Percentiles rank a stretch among this genome's conserved stretches.
Evolutionary conservation across 306 rosid species (phyloP).

Genomic region (Oxytropis ochrocephala): DNA sequence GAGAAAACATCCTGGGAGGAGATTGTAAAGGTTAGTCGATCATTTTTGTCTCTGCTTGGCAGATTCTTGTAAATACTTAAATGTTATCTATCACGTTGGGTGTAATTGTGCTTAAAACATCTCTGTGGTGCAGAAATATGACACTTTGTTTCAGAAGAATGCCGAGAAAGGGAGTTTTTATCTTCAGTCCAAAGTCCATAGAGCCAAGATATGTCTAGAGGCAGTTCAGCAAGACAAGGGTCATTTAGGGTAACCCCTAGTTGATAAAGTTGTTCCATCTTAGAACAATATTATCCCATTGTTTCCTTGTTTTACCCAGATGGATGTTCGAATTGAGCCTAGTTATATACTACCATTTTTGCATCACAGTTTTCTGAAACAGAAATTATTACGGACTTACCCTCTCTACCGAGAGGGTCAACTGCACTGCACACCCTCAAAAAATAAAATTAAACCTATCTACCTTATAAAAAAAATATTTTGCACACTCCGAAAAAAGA

Average conservation of each 20-base stretch:
- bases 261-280: slow-evolving; percentile 6
- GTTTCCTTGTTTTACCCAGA: background rate
- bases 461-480: no score
- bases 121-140: slow-evolving; percentile 39
- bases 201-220: slow-evolving; percentile 73
- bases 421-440: no score
- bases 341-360: background rate
- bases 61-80: no score
- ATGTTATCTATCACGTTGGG: background rate
- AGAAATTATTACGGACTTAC: background rate
- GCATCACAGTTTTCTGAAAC: background rate
- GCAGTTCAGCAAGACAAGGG: slow-evolving; percentile 33
- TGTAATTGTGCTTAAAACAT: background rate
- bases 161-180: slow-evolving; percentile 73
- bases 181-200: slow-evolving; percentile 77
- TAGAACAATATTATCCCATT: background rate
- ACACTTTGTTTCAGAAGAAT: slow-evolving; percentile 59
- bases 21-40: slow-evolving; percentile 45
- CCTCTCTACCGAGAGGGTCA: no score
- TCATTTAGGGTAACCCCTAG: background rate
- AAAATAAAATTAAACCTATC: no score
- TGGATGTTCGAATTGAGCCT: background rate
- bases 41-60: background rate
- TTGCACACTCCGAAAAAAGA: no score
- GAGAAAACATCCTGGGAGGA: slow-evolving; percentile 85